phyloP scores from a whole-genome alignment of 2,329 filamentous ascomycete genomes.

The Nakataea oryzae region DNA sequence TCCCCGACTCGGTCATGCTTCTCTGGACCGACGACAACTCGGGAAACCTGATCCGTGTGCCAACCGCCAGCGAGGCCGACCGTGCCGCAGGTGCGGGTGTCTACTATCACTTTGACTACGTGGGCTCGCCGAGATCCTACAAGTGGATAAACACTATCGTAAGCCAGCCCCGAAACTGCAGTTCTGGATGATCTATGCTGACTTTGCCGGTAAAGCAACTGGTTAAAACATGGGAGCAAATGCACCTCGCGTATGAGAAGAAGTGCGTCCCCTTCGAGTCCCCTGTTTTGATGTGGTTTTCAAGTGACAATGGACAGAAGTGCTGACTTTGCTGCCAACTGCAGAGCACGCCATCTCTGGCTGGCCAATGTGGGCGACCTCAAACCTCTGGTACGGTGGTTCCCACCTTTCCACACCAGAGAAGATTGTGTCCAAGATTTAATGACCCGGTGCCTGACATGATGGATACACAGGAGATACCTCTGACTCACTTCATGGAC shows the following conservation, averaged over 20 bases:
- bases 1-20: conserved; percentile 51
- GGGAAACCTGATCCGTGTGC: conserved; percentile 49
- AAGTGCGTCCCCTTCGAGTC: background rate
- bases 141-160: conserved; percentile 56
- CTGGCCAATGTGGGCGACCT: conserved; percentile 55
- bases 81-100: conserved; percentile 47
- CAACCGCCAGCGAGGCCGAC: conserved; percentile 39
- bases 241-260: conserved; percentile 47
- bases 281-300: background rate
- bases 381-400: conserved; percentile 31
- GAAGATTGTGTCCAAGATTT: background rate
- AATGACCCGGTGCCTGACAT: background rate
- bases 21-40: conserved; percentile 56
- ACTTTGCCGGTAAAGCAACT: conserved; percentile 26
- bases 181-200: background rate
- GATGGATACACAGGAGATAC: conserved; percentile 24
- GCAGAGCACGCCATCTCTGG: conserved; percentile 37
- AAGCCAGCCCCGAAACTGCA: background rate
- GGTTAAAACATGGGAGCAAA: conserved; percentile 55
- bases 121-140: conserved; percentile 48
- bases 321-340: background rate
- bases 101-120: conserved; percentile 45
- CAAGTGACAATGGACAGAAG: background rate
- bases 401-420: background rate
- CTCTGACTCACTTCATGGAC: conserved; percentile 42